Conservation (phyloP, 2,329 filamentous ascomycete species). For the Chrysoporthe austroafricana region DNA sequence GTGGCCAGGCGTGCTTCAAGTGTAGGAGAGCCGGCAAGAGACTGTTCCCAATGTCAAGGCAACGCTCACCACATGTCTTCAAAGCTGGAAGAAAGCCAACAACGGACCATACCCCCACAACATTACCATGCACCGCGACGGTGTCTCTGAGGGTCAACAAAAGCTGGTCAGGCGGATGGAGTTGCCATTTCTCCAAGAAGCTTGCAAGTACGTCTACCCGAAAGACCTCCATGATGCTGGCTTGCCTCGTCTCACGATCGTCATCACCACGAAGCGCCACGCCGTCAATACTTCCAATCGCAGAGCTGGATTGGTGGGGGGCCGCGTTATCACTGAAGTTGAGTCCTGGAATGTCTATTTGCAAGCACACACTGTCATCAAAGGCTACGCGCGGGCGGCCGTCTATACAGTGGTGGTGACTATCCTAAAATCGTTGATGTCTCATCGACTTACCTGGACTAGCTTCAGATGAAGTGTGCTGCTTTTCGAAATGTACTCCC, state of each 20-base stretch:
- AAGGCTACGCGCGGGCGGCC: slow-evolving; percentile 81
- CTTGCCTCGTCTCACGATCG: slow-evolving; percentile 68
- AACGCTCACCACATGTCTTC: slow-evolving; percentile 67
- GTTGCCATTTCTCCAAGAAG: slow-evolving; percentile 66
- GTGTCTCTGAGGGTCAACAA: slow-evolving; percentile 88
- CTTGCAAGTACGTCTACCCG: slow-evolving; percentile 52
- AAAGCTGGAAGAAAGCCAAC: slow-evolving; percentile 66
- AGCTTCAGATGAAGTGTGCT: no score
- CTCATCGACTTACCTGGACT: not conserved
- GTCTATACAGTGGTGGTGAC: slow-evolving; percentile 73
- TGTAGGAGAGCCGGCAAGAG: slow-evolving; percentile 77
- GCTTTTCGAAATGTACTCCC: no score
- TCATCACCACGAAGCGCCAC: slow-evolving; percentile 87
- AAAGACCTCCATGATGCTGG: slow-evolving; percentile 41
- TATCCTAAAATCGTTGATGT: not conserved
- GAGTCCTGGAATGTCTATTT: slow-evolving; percentile 85
- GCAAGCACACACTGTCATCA: slow-evolving; percentile 75
- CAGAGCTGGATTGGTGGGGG: slow-evolving; percentile 77
- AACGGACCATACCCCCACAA: slow-evolving; percentile 63
- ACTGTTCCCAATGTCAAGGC: slow-evolving; percentile 60
- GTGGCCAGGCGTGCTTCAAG: slow-evolving; percentile 75
- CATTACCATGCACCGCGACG: slow-evolving; percentile 85
- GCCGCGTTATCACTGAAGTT: slow-evolving; percentile 77
- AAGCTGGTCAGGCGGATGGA: slow-evolving; percentile 68
- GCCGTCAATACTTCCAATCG: slow-evolving; percentile 66